Evolutionary conservation across 2,329 filamentous ascomycete species (phyloP).

Genomic region (Sporothrix inflata): DNA sequence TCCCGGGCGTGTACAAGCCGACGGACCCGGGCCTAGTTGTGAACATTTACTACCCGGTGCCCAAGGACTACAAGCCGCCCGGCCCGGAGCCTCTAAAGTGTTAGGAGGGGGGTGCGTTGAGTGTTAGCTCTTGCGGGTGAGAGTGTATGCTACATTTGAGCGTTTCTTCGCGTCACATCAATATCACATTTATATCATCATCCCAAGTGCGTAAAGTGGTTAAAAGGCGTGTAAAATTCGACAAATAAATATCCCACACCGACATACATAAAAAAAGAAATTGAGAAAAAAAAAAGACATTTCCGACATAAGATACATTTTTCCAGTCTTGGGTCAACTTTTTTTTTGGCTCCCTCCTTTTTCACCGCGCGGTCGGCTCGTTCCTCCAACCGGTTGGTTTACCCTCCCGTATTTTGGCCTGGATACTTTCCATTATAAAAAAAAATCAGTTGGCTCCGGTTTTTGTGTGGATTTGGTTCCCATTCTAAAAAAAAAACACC

Average conservation of each 20-base stretch:
- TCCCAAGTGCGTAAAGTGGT: not conserved
- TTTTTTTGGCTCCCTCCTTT: constrained; percentile 12
- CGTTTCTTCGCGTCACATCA: no score
- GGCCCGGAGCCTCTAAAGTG: constrained; percentile 34
- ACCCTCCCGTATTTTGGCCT: not conserved
- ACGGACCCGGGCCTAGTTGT: constrained; percentile 40
- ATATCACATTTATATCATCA: not conserved
- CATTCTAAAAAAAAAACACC: constrained; percentile 27
- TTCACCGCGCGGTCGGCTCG: not conserved
- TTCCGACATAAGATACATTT: constrained; percentile 23
- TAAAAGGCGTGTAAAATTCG: constrained; percentile 7
- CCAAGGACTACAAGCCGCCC: constrained; percentile 42
- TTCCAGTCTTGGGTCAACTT: constrained; percentile 10
- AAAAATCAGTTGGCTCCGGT: constrained; percentile 19
- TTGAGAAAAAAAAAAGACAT: constrained; percentile 13
- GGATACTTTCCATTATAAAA: constrained; percentile 21
- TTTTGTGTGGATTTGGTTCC: constrained; percentile 6
- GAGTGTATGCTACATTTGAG: not conserved
- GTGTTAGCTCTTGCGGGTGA: not conserved
- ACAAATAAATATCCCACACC: constrained; percentile 22
- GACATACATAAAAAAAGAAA: constrained; percentile 21
- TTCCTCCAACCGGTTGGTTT: not conserved
- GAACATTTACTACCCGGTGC: constrained; percentile 49
- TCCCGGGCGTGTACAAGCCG: constrained; percentile 40
- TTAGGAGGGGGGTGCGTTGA: not conserved